Conservation (phyloP, 2,329 filamentous ascomycete species). For the Fusarium keratoplasticum region DNA sequence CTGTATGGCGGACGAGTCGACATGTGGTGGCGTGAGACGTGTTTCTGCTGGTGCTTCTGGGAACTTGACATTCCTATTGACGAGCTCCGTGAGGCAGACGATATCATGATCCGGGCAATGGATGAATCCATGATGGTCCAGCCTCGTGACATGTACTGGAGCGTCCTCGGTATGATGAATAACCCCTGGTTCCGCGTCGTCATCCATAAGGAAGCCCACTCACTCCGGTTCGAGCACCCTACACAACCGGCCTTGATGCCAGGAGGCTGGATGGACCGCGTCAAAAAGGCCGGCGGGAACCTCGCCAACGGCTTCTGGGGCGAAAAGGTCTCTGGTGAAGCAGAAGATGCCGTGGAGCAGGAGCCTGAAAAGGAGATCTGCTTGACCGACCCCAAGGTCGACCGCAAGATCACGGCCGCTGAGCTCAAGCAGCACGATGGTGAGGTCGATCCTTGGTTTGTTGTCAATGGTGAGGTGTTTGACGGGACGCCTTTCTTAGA, state of each 20-base stretch:
- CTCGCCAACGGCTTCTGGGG: conserved; percentile 88
- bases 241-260: conserved; percentile 82
- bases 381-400: conserved; percentile 78
- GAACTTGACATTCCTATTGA: conserved; percentile 73
- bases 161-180: conserved; percentile 96
- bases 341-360: conserved; percentile 54
- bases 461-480: conserved; percentile 89
- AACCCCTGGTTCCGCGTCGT: conserved; percentile 92
- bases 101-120: conserved; percentile 87
- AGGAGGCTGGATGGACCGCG: conserved; percentile 93
- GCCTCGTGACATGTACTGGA: conserved; percentile 96
- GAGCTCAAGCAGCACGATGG: conserved; percentile 77
- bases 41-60: conserved; percentile 96
- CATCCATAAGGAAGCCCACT: conserved; percentile 73
- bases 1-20: conserved; percentile 83
- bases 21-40: conserved; percentile 82
- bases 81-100: conserved; percentile 72
- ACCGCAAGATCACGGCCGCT: conserved; percentile 73
- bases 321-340: conserved; percentile 70
- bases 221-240: conserved; percentile 85
- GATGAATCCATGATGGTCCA: conserved; percentile 90
- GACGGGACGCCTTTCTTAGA: conserved; percentile 85
- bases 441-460: conserved; percentile 82
- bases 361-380: conserved; percentile 74
- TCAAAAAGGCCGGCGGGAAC: conserved; percentile 85